These are phyloP conservation scores for Acanthamoeba healyi DNA, from an alignment of 208 protist genomes.

Conservation along the genomic window DNA sequence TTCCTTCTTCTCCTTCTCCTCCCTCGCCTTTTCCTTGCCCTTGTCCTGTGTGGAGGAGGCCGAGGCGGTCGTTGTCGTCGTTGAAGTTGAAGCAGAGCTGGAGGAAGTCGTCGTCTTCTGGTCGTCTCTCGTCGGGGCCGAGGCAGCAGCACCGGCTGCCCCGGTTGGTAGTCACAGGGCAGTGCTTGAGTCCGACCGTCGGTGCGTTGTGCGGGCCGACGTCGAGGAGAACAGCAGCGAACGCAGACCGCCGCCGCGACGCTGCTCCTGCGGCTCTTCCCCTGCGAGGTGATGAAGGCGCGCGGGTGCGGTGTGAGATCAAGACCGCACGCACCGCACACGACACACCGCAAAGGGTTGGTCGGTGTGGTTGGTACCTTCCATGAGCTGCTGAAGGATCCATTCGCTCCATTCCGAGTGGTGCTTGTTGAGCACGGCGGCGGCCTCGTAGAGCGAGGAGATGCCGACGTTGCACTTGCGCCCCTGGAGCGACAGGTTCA, in stretches of 20 bases:
- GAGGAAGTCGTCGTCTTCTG: neutral
- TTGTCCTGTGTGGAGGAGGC: neutral
- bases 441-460: conserved; percentile 38
- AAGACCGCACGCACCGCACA: too few relatives aligned
- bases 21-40: neutral
- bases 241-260: neutral
- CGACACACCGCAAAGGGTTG: neutral
- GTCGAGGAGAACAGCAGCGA: neutral
- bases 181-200: neutral
- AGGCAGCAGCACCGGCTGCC: conserved; percentile 5
- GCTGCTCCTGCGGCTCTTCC: neutral
- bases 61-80: neutral
- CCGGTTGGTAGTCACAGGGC: neutral
- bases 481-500: conserved; percentile 46
- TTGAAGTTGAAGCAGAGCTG: too few relatives aligned
- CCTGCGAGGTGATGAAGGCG: neutral
- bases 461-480: conserved; percentile 44
- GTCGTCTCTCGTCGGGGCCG: neutral
- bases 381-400: conserved; percentile 41
- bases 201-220: neutral
- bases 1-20: neutral
- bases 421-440: conserved; percentile 22
- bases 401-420: conserved; percentile 56
- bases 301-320: too few relatives aligned
- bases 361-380: neutral